Base-by-base conservation (phyloP, 345 rosid genomes). In the Garcia nutans region DNA sequence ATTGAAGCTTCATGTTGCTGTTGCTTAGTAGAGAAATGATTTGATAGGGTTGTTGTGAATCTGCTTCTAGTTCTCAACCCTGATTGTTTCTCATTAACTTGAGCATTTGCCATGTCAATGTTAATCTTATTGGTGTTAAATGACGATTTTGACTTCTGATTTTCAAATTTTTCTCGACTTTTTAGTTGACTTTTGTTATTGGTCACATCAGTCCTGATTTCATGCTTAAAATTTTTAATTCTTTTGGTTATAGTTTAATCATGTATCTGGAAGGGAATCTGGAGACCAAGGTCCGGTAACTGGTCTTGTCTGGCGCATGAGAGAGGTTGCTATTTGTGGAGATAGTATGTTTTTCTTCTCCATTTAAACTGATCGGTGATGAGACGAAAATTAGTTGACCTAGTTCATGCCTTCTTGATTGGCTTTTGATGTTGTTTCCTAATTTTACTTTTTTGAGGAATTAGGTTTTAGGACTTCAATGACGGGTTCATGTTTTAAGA, bases 181-280 rank as follows among this genome's bases (percentile, higher is more conserved):
- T 65, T 80, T 55, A 52, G 6, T 22, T 52, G 52, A 47, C 42
- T 64, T 66, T 59, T 55, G 74, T 52, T 52, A 41, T 54, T 31
- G 65, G 45, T 65, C 50, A n/a, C 67, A n/a, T 47, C 3, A 24
- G 58, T 44, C 19, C 12, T 58, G 26, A 23, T 65, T 24, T 31
- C 24, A 9, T 63, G 37, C 56, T 58, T 44, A 15, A 60, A 22
- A 50, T 63, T 24, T 62, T 58, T 44, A 15, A 55, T 19, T 15
- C 16, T n/a, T 75, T 52, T 74, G 55, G 45, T 58, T 84, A 79
- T 58, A 96, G 96, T 17, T 76, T 88, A 5, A 82, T 76, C 77
- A 20, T 96, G 16, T 96, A 93, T 79, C 50, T 92, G 84, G 99
- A 96, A 84, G 99, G 98, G 44, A 90, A 89, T 84, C 82, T 96